These are phyloP conservation scores for Inga laurina DNA, from an alignment of 306 rosid species.

Conservation along the genomic window DNA sequence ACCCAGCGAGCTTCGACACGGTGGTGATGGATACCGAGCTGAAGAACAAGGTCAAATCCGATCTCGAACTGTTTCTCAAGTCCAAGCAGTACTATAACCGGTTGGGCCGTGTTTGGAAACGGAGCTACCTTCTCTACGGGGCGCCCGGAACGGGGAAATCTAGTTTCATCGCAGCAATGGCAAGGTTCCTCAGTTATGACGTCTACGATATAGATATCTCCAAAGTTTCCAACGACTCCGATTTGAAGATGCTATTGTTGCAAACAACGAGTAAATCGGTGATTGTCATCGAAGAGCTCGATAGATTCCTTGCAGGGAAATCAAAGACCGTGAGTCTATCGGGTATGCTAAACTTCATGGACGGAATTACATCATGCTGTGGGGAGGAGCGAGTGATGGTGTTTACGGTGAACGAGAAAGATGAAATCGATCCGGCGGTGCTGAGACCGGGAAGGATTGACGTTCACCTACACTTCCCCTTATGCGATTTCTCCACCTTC, in stretches of 20 bases:
- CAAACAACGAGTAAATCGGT: conserved; percentile 74
- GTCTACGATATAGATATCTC: conserved; percentile 78
- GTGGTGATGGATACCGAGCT: conserved; percentile 73
- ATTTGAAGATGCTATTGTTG: conserved; percentile 55
- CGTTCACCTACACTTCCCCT: conserved; percentile 79
- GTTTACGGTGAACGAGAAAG: conserved; percentile 67
- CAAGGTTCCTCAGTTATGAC: conserved; percentile 73
- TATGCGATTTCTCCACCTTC: conserved; percentile 82
- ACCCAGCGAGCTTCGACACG: conserved; percentile 87
- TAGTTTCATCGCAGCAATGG: conserved; percentile 89
- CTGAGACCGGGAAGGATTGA: conserved; percentile 84
- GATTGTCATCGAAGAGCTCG: conserved; percentile 82
- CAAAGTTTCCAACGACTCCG: conserved; percentile 59
- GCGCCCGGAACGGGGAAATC: conserved; percentile 84
- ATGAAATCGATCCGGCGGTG: conserved; percentile 57
- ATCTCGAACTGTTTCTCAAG: conserved; percentile 76
- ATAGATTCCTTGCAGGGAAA: conserved; percentile 47
- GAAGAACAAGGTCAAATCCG: conserved; percentile 69
- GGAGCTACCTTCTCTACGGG: conserved; percentile 86
- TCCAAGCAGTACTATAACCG: conserved; percentile 82
- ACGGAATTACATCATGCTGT: conserved; percentile 68
- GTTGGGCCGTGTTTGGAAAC: conserved; percentile 92
- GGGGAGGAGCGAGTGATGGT: conserved; percentile 90
- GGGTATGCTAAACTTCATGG: conserved; percentile 84
- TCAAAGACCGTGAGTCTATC: conserved; percentile 50